Base-by-base conservation (phyloP, 1,284 basidiomycete species). In the Tetrapyrgos nigripes region DNA sequence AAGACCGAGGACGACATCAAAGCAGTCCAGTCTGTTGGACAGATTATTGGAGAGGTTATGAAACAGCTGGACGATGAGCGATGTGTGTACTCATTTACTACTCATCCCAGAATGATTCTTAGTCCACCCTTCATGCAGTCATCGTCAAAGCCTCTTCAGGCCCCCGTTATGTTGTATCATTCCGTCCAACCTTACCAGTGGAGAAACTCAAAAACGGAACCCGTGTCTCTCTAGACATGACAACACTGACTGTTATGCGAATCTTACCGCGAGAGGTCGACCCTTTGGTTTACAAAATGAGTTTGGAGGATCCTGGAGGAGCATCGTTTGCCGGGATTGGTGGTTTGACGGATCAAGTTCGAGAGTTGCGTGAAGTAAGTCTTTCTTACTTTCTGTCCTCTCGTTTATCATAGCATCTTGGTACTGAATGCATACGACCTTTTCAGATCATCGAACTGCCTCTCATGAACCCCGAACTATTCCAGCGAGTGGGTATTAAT, bases 1-100 rank as follows among this genome's bases (percentile, higher is more conserved):
- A 97, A 97, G 84, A 97, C 96, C 0, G 97, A 99, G 76, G 96
- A 99, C 46, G 97, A 99, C 72, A 98, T 99, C 79, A 98, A 98
- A 77, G 97, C 97, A 50, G 89, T 99, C 14, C 97, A 99, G 74
- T 97, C 94, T 11, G 97, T 99, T 10, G 97, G 97, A 11, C 97
- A 99, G 79, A 98, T 99, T 65, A 97, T 99, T 62, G 97, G 96
- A 60, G 97, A 99, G 78, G 95, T 99, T 59, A 89, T 99, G 86
- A 98, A 98, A 77, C 96, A 99, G 76, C 80, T 99, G 27, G 97
- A 99, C 70, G 95, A 98, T 62, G 97, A 99, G 77, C 84, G 97
- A 77, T 99, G 96, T 97, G 69, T 71, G 93, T 81, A 33, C 9
- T 23, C 51, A 33, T 51, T 23, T 47, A 57, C 17, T 26, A 43